phyloP scores from a whole-genome alignment of 306 rosid genomes.

The Glycine tomentella region DNA sequence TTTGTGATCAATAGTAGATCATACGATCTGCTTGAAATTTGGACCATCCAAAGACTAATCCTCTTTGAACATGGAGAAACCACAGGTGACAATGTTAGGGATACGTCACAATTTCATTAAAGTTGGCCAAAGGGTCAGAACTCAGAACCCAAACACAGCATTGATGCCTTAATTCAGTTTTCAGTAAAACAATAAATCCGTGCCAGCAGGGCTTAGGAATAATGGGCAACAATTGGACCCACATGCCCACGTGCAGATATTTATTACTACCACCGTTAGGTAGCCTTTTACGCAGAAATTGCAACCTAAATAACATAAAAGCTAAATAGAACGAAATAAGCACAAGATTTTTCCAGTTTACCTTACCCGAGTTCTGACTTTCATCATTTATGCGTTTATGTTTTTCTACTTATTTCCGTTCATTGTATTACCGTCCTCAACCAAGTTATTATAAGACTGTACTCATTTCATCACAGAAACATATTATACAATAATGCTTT shows the following conservation, averaged over 20 bases:
- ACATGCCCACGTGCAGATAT: slow-evolving; percentile 16
- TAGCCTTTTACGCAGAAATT: slow-evolving; percentile 1
- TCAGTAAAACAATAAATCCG: slow-evolving; percentile 26
- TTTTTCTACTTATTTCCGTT: not conserved
- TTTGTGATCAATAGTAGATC: no score
- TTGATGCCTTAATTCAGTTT: slow-evolving; percentile 13
- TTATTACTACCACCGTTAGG: not conserved
- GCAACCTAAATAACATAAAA: not conserved
- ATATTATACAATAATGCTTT: not conserved
- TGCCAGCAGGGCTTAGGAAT: not conserved
- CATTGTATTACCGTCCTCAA: not conserved
- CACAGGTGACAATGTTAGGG: not conserved
- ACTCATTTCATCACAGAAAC: not conserved
- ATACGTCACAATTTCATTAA: slow-evolving; percentile 33
- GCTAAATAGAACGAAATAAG: not conserved
- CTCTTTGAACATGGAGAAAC: slow-evolving; percentile 5
- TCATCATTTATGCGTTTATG: no score
- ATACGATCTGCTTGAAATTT: not conserved
- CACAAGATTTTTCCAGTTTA: not conserved
- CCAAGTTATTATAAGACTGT: not conserved
- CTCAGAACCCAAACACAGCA: slow-evolving; percentile 9
- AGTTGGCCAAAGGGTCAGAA: slow-evolving; percentile 7
- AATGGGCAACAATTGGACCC: slow-evolving; percentile 22
- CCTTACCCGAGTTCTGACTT: not conserved
- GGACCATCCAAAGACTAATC: not conserved